A percentile compares a stretch with the other conserved stretches of the same genome.
These are phyloP conservation scores for Annulohypoxylon truncatum DNA, from an alignment of 2,329 filamentous ascomycete species.

Conservation along the genomic window DNA sequence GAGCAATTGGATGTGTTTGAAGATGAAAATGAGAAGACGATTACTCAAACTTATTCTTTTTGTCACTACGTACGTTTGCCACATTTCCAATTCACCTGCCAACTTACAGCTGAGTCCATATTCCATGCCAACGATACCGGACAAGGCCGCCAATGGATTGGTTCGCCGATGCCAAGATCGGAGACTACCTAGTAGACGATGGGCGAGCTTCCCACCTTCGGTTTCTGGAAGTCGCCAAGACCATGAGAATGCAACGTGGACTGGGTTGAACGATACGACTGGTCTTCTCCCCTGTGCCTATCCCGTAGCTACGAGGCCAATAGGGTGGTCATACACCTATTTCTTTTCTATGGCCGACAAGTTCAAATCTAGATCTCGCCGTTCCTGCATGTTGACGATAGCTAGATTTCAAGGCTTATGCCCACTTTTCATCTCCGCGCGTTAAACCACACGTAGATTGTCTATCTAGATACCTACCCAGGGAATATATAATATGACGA, in stretches of 20 bases:
- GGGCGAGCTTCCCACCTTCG: conserved; percentile 28
- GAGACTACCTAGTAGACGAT: conserved; percentile 1
- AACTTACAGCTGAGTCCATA: background rate
- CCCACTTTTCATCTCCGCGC: conserved; percentile 27
- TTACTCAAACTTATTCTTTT: conserved; percentile 13
- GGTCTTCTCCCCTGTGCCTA: conserved; percentile 16
- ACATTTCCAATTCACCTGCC: conserved; percentile 3
- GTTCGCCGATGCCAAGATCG: conserved; percentile 26
- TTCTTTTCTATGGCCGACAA: conserved; percentile 14
- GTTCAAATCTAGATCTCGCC: conserved; percentile 21
- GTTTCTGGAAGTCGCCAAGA: conserved; percentile 36
- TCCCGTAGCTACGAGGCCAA: conserved; percentile 13
- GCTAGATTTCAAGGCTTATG: conserved; percentile 3
- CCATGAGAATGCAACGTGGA: conserved; percentile 25
- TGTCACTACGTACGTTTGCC: background rate
- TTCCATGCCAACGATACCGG: conserved; percentile 1
- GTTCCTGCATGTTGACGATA: conserved; percentile 29
- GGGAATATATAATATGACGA: conserved; percentile 12
- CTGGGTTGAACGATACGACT: conserved; percentile 25
- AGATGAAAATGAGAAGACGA: conserved; percentile 36
- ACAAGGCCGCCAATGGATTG: conserved; percentile 15
- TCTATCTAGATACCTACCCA: background rate
- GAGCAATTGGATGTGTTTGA: conserved; percentile 20
- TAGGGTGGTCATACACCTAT: conserved; percentile 13
- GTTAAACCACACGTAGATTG: background rate